Evolutionary conservation across 805 yeast genomes (phyloP), one percentile per base, ranked within the genome.

Genomic region (Candida dendrica): DNA sequence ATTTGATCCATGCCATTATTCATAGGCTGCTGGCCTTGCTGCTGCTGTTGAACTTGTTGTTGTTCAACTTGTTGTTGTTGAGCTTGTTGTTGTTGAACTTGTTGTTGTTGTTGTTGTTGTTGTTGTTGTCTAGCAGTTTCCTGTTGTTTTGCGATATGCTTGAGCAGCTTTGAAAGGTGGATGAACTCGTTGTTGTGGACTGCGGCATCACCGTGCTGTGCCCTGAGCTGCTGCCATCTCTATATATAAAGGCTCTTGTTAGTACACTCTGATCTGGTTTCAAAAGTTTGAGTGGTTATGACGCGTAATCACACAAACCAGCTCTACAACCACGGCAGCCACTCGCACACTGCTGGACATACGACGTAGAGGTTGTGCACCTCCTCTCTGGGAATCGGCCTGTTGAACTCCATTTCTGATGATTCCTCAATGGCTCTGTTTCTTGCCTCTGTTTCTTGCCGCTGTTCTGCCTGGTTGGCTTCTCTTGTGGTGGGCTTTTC

Each of bases 221-320:
- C 72, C 40, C 67, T 66, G 44, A 80, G 64, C 48, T 71, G 72
- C 46, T 76, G 76, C 82, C 82, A 78, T 41, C 85, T 73, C 73
- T 69, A 39, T 16, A 32, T 69, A 39, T 16, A 32, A 27, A 16
- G 19, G 18, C 7, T 8, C 11, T 16, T 11, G 18, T 32, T 16
- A 18, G 18, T 15, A 6, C 13, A 30, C 10, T 13, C 15, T 9
- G 4, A 31, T 31, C 17, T 8, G 15, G n/a, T n/a, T n/a, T n/a
- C n/a, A n/a, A n/a, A n/a, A n/a, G n/a, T n/a, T 22, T 22, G 24
- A 22, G 8, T 22, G 24, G 6, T 22, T 6, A 8, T 22, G 24
- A 22, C 24, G 24, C 24, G 24, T 22, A 22, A n/a, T n/a, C n/a
- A n/a, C n/a, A n/a, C n/a, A n/a, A n/a, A n/a, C n/a, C n/a, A n/a